Evolutionary conservation across 2,329 filamentous ascomycete species (phyloP), one percentile per base, ranked within the genome.

Genomic region (Neonectria neomacrospora): DNA sequence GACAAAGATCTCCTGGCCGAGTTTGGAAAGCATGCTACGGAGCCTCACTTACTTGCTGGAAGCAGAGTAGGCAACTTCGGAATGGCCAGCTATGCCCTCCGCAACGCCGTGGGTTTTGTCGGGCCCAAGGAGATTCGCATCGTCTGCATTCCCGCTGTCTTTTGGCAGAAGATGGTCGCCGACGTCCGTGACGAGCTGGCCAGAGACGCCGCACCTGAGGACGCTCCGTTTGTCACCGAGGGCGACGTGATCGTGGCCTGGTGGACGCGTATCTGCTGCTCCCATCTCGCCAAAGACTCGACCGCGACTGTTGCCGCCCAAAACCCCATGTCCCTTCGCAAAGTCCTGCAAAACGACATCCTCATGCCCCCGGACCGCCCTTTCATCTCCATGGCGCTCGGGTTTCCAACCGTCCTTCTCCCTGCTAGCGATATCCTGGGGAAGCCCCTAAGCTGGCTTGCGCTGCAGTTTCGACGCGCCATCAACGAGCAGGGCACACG

Each of bases 101-200:
- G 23, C 23, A 26, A 26, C 23, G 23, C 23, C 23, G 23, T 26
- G 23, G 23, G 23, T 6, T 26, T 26, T 3, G 23, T 26, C 10
- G 23, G 50, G 2, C 16, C 58, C 9, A 64, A 58, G 34, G 53
- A 64, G 16, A 53, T 58, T 12, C 22, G 62, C 3, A 64, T 62
- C 53, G 32, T 64, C 18, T 62, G 53, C 6, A 62, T 64, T 16
- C 58, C 62, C 1, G 58, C 53, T 5, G 16, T 44, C 42, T 61
- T 42, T 5, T 61, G 58, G 58, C 22, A 57, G 5, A 50, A 51
- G 34, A 41, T 50, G 52, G 16, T 41, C 1, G 32, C 44, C 6
- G 44, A 61, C 0, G 58, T 37, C 48, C 22, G 22, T 18, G 14
- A 34, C 5, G 32, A 34, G 12, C 32, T 34, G 57, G 61, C 23